A percentile compares a stretch with the other conserved stretches of the same genome.
These are phyloP conservation scores for Solanum megistacrolobum DNA, from an alignment of 257 asterid genomes.

Conservation along the genomic window DNA sequence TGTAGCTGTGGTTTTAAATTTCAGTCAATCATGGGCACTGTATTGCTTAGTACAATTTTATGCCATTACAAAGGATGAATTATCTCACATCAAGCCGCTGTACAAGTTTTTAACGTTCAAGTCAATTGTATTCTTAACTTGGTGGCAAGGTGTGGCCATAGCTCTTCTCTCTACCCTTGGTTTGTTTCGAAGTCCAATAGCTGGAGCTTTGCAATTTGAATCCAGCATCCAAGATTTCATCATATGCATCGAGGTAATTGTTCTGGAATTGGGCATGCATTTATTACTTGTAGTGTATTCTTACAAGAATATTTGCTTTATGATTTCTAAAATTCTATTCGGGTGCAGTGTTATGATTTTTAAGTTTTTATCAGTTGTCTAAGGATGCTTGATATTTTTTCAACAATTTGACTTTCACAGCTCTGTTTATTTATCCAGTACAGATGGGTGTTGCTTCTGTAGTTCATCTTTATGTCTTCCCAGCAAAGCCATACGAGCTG, in stretches of 20 bases:
- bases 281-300: background rate
- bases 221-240: slow-evolving; percentile 89
- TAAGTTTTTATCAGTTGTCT: background rate
- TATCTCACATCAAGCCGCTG: slow-evolving; percentile 87
- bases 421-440: slow-evolving; percentile 65
- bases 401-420: slow-evolving; percentile 29
- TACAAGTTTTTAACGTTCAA: slow-evolving; percentile 90
- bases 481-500: slow-evolving; percentile 93
- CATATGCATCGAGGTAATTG: slow-evolving; percentile 93
- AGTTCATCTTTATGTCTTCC: slow-evolving; percentile 93
- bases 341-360: background rate
- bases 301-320: background rate
- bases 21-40: slow-evolving; percentile 98
- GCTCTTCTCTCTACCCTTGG: slow-evolving; percentile 75
- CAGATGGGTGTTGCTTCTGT: slow-evolving; percentile 97
- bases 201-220: slow-evolving; percentile 78
- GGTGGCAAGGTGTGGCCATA: slow-evolving; percentile 99
- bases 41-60: slow-evolving; percentile 94
- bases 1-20: slow-evolving; percentile 86
- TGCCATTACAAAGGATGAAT: slow-evolving; percentile 73
- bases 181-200: slow-evolving; percentile 73
- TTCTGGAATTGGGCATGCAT: slow-evolving; percentile 10
- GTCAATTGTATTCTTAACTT: slow-evolving; percentile 95
- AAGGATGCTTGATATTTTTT: background rate
- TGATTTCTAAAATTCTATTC: background rate